phyloP scores from a whole-genome alignment of 78 protist genomes.

The Pigoraptor vietnamica region DNA sequence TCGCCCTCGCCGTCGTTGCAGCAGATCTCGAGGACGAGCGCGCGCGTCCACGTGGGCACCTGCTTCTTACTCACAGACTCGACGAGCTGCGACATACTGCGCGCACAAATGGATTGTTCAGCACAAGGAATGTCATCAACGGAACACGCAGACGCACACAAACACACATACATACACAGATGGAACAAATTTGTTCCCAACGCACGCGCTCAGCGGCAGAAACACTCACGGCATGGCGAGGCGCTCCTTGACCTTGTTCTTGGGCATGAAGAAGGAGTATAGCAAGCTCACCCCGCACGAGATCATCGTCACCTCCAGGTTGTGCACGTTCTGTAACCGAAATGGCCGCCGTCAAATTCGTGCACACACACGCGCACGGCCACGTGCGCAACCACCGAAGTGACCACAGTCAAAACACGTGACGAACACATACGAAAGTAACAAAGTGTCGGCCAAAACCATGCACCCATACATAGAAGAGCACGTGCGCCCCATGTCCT shows the following conservation, averaged over 20 bases:
- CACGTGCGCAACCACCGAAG: not conserved
- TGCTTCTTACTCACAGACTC: slow-evolving; percentile 32
- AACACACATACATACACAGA: too few species aligned
- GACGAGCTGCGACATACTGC: not conserved
- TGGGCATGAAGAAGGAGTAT: slow-evolving; percentile 34
- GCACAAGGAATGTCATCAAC: not conserved
- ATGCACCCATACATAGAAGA: not conserved
- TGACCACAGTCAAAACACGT: too few species aligned
- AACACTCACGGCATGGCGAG: slow-evolving; percentile 9
- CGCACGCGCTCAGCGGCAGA: not conserved
- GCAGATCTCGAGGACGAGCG: slow-evolving; percentile 26
- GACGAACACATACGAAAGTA: not conserved
- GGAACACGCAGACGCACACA: too few species aligned
- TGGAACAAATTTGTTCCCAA: not conserved
- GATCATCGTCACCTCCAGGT: slow-evolving; percentile 61
- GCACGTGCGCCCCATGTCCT: too few species aligned
- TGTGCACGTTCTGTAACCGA: slow-evolving; percentile 29
- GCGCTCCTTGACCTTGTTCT: slow-evolving; percentile 14
- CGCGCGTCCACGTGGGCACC: not conserved
- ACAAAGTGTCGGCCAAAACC: too few species aligned
- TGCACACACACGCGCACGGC: not conserved
- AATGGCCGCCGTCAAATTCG: not conserved
- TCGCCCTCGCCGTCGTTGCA: slow-evolving; percentile 25
- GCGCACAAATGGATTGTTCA: not conserved
- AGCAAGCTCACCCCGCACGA: slow-evolving; percentile 63